Conservation (phyloP, 306 rosid genomes). For the Corylus heterophylla region DNA sequence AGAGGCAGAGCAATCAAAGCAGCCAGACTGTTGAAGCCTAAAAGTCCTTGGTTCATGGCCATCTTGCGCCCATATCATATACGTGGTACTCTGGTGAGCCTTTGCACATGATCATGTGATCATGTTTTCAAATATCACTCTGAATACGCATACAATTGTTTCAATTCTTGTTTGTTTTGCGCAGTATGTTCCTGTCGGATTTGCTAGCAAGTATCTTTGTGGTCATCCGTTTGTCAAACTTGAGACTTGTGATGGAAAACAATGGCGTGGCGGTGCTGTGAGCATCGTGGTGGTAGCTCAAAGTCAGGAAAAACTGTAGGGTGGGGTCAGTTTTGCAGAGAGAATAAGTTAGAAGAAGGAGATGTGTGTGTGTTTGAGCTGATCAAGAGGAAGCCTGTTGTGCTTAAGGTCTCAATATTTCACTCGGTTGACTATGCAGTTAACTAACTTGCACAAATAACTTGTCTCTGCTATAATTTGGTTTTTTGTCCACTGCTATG, state of each 20-base stretch:
- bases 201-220: conserved; percentile 14
- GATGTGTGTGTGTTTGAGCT: too few relatives aligned
- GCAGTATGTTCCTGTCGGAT: conserved; percentile 24
- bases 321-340: too few relatives aligned
- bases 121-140: neutral
- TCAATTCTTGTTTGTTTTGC: neutral
- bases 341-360: too few relatives aligned
- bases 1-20: too few relatives aligned
- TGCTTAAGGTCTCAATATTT: too few relatives aligned
- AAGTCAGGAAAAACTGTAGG: neutral
- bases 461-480: too few relatives aligned
- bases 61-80: neutral
- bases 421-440: too few relatives aligned
- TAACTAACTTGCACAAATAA: too few relatives aligned
- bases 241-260: neutral
- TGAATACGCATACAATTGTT: neutral
- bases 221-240: neutral
- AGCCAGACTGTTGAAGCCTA: too few relatives aligned
- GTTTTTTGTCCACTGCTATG: too few relatives aligned
- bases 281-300: neutral
- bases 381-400: too few relatives aligned
- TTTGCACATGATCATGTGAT: neutral
- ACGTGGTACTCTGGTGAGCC: neutral
- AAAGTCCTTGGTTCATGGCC: too few relatives aligned
- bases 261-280: neutral